Conservation (phyloP, 2,329 filamentous ascomycete genomes). For the Neonectria coccinea region DNA sequence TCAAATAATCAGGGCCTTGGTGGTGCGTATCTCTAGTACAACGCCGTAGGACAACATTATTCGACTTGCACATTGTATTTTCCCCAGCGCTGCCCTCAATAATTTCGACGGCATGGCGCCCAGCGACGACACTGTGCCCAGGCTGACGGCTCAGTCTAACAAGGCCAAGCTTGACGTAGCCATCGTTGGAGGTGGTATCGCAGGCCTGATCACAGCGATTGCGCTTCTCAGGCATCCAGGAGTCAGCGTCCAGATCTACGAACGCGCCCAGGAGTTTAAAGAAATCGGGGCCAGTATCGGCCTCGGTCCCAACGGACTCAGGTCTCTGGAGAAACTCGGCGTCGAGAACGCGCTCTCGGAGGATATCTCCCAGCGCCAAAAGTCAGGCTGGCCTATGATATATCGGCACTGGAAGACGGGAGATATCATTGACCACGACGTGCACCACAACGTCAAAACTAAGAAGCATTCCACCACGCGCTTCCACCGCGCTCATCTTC, state of each 20-base stretch:
- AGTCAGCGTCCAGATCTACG: constrained; percentile 62
- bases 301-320: constrained; percentile 65
- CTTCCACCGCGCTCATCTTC: constrained; percentile 62
- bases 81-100: not conserved
- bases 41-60: not conserved
- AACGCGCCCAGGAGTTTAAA: constrained; percentile 58
- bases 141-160: not conserved
- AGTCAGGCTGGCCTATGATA: constrained; percentile 58
- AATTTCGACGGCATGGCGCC: not conserved
- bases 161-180: constrained; percentile 53
- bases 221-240: constrained; percentile 56
- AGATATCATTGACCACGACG: constrained; percentile 35
- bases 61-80: not conserved
- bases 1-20: not conserved
- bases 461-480: constrained; percentile 59
- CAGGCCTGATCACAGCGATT: constrained; percentile 61
- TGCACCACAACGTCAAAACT: constrained; percentile 54
- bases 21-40: not conserved
- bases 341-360: constrained; percentile 59
- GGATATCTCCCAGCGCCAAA: constrained; percentile 54
- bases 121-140: not conserved
- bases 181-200: constrained; percentile 64
- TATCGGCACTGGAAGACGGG: constrained; percentile 52
- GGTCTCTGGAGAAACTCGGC: constrained; percentile 62
- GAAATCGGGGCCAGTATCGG: constrained; percentile 63